Conservation (phyloP, 257 asterid genomes). For the Handroanthus guayacan region DNA sequence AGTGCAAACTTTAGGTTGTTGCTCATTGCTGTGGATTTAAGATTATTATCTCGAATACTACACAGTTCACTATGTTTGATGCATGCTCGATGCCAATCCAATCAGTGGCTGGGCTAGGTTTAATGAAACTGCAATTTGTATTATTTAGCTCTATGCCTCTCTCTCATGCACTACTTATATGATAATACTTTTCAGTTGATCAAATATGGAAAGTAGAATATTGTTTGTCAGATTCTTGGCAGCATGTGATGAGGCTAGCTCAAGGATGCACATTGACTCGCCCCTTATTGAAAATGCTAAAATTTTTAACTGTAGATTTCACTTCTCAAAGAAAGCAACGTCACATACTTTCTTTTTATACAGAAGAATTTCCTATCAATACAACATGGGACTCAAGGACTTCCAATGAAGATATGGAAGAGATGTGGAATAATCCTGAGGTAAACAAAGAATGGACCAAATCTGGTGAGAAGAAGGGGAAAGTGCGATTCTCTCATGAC, state of each 20-base stretch:
- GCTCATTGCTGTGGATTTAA: conserved; percentile 20
- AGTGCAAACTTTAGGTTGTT: conserved; percentile 19
- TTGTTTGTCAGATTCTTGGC: conserved; percentile 16
- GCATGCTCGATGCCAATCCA: not conserved
- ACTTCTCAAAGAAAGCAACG: conserved; percentile 4
- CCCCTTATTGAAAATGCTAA: not conserved
- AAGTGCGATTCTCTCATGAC: conserved; percentile 84
- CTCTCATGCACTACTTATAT: not conserved
- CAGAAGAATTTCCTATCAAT: conserved; percentile 47
- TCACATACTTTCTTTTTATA: conserved; percentile 31
- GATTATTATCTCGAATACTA: not conserved
- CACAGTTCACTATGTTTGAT: not conserved
- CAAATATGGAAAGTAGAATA: conserved; percentile 3
- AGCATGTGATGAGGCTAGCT: conserved; percentile 13
- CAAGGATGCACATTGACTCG: not conserved
- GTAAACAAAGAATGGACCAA: conserved; percentile 89
- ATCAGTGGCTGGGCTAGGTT: not conserved
- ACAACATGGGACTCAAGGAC: conserved; percentile 92
- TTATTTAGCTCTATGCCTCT: not conserved
- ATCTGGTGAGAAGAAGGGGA: conserved; percentile 79
- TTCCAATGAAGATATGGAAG: conserved; percentile 84
- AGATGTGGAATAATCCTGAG: conserved; percentile 72
- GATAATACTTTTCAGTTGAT: not conserved
- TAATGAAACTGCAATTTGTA: conserved; percentile 18
- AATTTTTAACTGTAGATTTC: not conserved